Base-by-base conservation (phyloP, 805 yeast genomes). In the Cyberlindnera petersonii region DNA sequence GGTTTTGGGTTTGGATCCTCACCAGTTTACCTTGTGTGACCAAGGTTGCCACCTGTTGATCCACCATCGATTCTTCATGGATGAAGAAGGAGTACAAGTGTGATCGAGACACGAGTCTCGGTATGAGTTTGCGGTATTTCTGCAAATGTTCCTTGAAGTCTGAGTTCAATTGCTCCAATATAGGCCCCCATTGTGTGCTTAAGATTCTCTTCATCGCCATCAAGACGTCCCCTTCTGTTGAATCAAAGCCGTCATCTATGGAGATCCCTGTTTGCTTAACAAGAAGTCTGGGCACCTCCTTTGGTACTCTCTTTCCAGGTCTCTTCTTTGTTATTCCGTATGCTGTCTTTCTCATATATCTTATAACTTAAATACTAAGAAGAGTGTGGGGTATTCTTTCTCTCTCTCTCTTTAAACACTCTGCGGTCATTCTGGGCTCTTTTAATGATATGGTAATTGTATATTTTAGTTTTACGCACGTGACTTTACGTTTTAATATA, bases 11-110 rank as follows among this genome's bases (percentile, higher is more conserved):
- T 10, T 19, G 9, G 29, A 42, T 31, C 61, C 61, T 31, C 66
- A 60, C 19, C 13, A 77, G 29, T 4, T 44, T 35, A 0, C 75
- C 73, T 15, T 56, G 46, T 27, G 66, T 53, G 1, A 65, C 59
- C 26, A 66, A 47, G 11, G 59, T 42, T 38, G 69, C 72, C 2
- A 75, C 52, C 32, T 59, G 60, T 26, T 63, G 62, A 47, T 77
- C 83, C 3, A 76, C 75, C 52, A 63, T 66, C 0, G 82, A 74
- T 44, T 77, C 75, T 29, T 65, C 59, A 18, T 61, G 55, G 11
- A 65, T 65, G 37, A 66, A 71, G 9, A 76, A 47, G 1, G 80
- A 60, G 47, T 77, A 77, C 4, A 77, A 47, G 43, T 76, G 82
- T 23, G 40, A 35, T 19, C 31, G 38, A 3, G 51, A 31, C 1